phyloP scores from a whole-genome alignment of 768 basidiomycete species.

The Tubosaeta sp. region DNA sequence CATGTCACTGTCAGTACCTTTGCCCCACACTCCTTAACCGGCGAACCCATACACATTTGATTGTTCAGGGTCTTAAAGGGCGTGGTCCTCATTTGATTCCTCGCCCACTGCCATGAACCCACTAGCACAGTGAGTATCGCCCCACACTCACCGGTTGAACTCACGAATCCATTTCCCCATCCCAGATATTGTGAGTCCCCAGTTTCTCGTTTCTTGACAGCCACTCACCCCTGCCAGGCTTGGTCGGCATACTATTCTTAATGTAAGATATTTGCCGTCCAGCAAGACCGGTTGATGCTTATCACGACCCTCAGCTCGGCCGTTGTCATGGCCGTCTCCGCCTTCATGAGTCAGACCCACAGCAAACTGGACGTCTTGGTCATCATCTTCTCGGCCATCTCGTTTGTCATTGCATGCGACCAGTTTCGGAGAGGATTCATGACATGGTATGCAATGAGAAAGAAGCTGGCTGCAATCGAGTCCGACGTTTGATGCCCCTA shows the following conservation, averaged over 20 bases:
- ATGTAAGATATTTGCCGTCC: constrained; percentile 8
- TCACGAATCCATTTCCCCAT: neutral
- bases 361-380: constrained; percentile 15
- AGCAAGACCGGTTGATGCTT: neutral
- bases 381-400: constrained; percentile 12
- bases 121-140: constrained; percentile 16
- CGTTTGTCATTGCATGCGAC: constrained; percentile 16
- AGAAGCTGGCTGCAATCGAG: constrained; percentile 6
- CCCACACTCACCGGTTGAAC: neutral
- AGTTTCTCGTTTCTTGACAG: neutral
- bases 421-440: constrained; percentile 20
- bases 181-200: constrained; percentile 17
- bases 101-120: constrained; percentile 4
- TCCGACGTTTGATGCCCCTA: constrained; percentile 4
- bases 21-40: neutral
- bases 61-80: neutral
- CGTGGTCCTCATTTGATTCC: too few relatives aligned
- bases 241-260: constrained; percentile 19
- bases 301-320: constrained; percentile 11
- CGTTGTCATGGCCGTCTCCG: constrained; percentile 14
- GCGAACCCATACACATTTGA: neutral
- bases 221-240: constrained; percentile 3
- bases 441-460: constrained; percentile 10
- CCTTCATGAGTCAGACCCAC: constrained; percentile 3
- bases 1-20: neutral